A percentile compares a stretch with the other conserved stretches of the same genome.
Conservation (phyloP, 2,329 filamentous ascomycete genomes). For the Fusarium sp. region DNA sequence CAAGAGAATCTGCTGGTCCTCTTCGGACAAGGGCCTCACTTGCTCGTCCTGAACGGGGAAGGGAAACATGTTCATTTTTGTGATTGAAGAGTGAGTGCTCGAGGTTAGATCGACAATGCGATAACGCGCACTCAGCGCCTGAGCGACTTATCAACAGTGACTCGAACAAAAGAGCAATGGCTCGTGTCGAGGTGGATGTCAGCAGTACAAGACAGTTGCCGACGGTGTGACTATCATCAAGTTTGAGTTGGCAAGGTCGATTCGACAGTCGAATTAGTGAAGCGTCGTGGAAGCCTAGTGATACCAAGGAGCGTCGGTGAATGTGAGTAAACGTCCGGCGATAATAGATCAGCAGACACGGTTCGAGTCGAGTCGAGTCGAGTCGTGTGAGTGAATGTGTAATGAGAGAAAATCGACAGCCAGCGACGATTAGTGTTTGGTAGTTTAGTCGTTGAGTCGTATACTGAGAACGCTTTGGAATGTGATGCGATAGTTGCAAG, state of each 20-base stretch:
- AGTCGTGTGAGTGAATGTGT: constrained; percentile 18
- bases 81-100: constrained; percentile 15
- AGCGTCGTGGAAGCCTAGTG: constrained; percentile 17
- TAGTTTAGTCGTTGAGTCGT: constrained; percentile 38
- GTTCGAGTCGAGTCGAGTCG: constrained; percentile 22
- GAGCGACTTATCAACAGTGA: constrained; percentile 17
- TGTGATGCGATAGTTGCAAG: constrained; percentile 17
- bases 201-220: constrained; percentile 29
- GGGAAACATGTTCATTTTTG: constrained; percentile 50
- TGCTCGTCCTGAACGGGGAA: constrained; percentile 52
- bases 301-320: constrained; percentile 33
- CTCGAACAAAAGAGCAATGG: constrained; percentile 2
- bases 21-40: constrained; percentile 54
- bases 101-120: constrained; percentile 31
- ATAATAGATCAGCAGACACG: constrained; percentile 20
- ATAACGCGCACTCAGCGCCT: constrained; percentile 46
- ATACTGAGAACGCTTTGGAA: constrained; percentile 18
- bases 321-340: constrained; percentile 17
- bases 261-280: constrained; percentile 8
- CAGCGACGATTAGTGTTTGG: constrained; percentile 43
- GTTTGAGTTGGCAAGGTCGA: not conserved
- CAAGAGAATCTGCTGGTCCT: constrained; percentile 55
- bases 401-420: constrained; percentile 47
- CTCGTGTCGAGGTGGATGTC: constrained; percentile 15
- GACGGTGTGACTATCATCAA: constrained; percentile 28